These are phyloP conservation scores for Zasmidium angulare DNA, from an alignment of 2,329 filamentous ascomycete species.

Conservation along the genomic window DNA sequence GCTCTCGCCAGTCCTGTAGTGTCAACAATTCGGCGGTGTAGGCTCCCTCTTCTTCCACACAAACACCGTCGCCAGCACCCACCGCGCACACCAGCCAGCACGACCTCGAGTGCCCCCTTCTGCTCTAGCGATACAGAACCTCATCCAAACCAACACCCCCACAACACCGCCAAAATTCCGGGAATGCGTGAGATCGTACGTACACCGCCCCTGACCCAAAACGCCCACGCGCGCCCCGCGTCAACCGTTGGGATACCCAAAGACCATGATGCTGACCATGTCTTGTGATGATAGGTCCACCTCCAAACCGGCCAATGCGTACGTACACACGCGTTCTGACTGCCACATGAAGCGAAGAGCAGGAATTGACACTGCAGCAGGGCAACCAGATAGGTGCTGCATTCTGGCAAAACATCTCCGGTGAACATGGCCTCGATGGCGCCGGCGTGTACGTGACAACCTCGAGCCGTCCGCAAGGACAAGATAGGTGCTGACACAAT, in stretches of 20 bases:
- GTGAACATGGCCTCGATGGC: slow-evolving; percentile 91
- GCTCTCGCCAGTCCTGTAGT: neutral
- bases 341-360: slow-evolving; percentile 21
- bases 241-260: slow-evolving; percentile 36
- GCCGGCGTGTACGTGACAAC: slow-evolving; percentile 77
- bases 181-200: slow-evolving; percentile 71
- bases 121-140: slow-evolving; percentile 3
- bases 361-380: slow-evolving; percentile 48
- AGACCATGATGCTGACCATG: slow-evolving; percentile 57
- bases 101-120: slow-evolving; percentile 16
- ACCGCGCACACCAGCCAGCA: slow-evolving; percentile 5
- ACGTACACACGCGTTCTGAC: slow-evolving; percentile 48
- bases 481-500: slow-evolving; percentile 27
- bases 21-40: slow-evolving; percentile 3
- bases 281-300: slow-evolving; percentile 74
- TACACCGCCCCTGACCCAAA: slow-evolving; percentile 34
- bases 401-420: slow-evolving; percentile 75
- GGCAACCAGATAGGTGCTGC: slow-evolving; percentile 99
- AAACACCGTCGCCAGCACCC: slow-evolving; percentile 5
- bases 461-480: neutral
- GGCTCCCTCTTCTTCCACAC: slow-evolving; percentile 5
- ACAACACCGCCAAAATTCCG: slow-evolving; percentile 31
- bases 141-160: slow-evolving; percentile 25
- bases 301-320: slow-evolving; percentile 99
- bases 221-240: slow-evolving; percentile 45